These are phyloP conservation scores for Penicillium argentinense DNA, from an alignment of 495 filamentous ascomycete genomes.

Conservation along the genomic window DNA sequence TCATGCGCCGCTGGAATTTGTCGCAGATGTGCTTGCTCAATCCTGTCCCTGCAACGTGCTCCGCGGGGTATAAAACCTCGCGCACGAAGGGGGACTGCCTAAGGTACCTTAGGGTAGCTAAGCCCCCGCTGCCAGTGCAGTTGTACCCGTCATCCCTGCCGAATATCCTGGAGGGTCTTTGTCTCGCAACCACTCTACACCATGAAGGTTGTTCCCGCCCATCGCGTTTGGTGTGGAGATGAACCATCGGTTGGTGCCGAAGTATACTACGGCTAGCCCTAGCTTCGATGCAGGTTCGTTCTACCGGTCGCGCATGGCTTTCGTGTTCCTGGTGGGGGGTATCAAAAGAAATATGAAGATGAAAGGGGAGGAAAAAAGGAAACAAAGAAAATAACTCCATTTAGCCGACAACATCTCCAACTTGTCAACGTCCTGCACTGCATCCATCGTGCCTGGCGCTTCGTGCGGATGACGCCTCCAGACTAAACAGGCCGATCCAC, in stretches of 20 bases:
- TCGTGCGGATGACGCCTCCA: slow-evolving; percentile 7
- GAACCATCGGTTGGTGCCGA: slow-evolving; percentile 20
- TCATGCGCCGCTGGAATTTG: not conserved
- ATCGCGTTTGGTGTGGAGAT: slow-evolving; percentile 10
- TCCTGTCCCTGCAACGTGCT: not conserved
- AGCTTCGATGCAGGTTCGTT: not conserved
- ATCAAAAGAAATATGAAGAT: not conserved
- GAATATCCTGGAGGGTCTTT: not conserved
- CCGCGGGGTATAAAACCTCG: not conserved
- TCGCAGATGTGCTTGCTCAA: slow-evolving; percentile 1
- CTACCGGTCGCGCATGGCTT: slow-evolving; percentile 1
- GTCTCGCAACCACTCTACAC: not conserved
- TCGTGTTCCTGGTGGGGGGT: not conserved
- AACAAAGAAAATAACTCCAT: not conserved
- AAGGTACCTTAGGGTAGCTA: no score
- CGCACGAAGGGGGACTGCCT: no score
- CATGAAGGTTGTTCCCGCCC: slow-evolving; percentile 21
- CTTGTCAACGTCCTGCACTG: not conserved
- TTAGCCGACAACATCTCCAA: not conserved
- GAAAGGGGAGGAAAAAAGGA: not conserved
- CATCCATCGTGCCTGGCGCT: slow-evolving; percentile 10
- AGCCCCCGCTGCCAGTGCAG: no score
- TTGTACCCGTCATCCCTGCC: no score
- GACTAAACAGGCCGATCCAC: slow-evolving; percentile 10
- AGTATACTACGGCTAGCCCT: not conserved